These are phyloP conservation scores for Madurella mycetomatis DNA, from an alignment of 2,329 filamentous ascomycete species.

Conservation along the genomic window DNA sequence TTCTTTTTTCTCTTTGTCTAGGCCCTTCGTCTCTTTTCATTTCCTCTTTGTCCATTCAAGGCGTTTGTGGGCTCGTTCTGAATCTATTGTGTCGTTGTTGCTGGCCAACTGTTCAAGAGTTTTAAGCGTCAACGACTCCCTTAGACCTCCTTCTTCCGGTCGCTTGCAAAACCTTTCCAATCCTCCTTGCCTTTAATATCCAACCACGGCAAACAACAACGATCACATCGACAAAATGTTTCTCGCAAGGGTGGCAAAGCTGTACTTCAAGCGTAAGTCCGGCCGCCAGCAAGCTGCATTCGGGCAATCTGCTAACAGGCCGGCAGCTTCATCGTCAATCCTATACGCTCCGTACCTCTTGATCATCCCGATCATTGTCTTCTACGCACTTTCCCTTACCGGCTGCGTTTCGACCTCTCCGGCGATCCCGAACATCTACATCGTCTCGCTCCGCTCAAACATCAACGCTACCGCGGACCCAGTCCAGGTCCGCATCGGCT, in stretches of 20 bases:
- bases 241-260: conserved; percentile 13
- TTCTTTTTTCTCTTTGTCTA: background rate
- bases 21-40: background rate
- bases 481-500: conserved; percentile 25
- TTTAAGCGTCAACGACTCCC: background rate
- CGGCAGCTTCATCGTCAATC: conserved; percentile 5
- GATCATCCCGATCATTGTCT: conserved; percentile 24
- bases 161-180: background rate
- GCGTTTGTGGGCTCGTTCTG: conserved; percentile 1
- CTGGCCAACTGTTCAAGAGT: conserved; percentile 15
- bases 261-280: conserved; percentile 17
- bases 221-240: conserved; percentile 13
- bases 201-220: background rate
- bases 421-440: conserved; percentile 25
- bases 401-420: conserved; percentile 27
- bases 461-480: conserved; percentile 13
- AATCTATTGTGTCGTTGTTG: conserved; percentile 14
- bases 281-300: background rate
- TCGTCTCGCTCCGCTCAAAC: conserved; percentile 22
- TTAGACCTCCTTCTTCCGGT: background rate
- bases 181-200: background rate
- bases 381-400: conserved; percentile 23
- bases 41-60: conserved; percentile 3
- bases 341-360: conserved; percentile 16
- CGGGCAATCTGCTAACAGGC: conserved; percentile 1